phyloP scores from a whole-genome alignment of 2,329 filamentous ascomycete species.

The Fonsecaea nubica region DNA sequence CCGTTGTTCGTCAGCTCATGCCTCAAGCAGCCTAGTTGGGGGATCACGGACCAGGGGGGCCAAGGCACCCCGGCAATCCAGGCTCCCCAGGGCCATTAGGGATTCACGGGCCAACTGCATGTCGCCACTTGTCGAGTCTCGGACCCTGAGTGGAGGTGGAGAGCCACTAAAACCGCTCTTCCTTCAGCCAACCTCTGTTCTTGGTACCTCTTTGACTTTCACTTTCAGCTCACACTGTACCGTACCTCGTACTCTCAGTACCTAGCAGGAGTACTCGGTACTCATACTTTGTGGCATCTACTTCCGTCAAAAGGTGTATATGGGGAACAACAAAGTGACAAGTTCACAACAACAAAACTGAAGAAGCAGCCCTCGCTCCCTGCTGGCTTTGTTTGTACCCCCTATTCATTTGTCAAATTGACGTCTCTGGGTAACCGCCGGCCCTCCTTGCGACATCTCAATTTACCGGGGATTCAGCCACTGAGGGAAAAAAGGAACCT shows the following conservation, averaged over 20 bases:
- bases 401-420: slow-evolving; percentile 17
- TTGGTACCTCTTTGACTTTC: neutral
- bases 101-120: neutral
- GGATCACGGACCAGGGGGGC: slow-evolving; percentile 2
- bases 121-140: neutral
- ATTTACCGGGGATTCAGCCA: slow-evolving; percentile 20
- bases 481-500: slow-evolving; percentile 5
- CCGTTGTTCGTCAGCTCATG: neutral
- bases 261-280: no score
- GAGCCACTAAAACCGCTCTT: neutral
- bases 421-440: slow-evolving; percentile 13
- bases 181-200: neutral
- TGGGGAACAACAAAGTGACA: neutral
- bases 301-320: neutral
- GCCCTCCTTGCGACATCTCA: slow-evolving; percentile 21
- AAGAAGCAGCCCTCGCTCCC: neutral
- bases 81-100: neutral
- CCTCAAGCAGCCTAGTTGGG: slow-evolving; percentile 3
- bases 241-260: neutral
- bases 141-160: neutral
- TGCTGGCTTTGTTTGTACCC: neutral
- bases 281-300: neutral
- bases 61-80: neutral
- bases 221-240: neutral
- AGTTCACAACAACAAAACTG: neutral